phyloP scores from a whole-genome alignment of 164 flowering plant species.

The Litsea cubeba region DNA sequence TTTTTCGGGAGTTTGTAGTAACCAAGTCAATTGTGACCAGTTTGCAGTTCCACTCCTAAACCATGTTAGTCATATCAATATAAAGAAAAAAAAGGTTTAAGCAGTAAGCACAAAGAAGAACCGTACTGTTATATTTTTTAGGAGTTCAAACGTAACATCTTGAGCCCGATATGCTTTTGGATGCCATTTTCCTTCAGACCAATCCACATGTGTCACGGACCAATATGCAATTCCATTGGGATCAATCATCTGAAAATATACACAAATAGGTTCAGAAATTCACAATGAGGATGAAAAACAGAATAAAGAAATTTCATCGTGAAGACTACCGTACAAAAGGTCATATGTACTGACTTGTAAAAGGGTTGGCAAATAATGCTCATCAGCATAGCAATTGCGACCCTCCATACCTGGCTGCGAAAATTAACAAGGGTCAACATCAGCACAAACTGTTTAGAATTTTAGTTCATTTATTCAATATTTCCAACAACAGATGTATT shows the following conservation, averaged over 20 bases:
- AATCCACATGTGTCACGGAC: constrained; percentile 99
- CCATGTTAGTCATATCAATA: neutral
- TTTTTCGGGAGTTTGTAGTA: too few relatives aligned
- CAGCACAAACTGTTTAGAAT: constrained; percentile 5
- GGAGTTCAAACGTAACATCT: constrained; percentile 66
- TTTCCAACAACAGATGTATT: neutral
- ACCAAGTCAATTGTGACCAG: neutral
- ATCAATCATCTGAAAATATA: constrained; percentile 62
- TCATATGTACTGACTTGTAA: constrained; percentile 55
- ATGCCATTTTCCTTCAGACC: constrained; percentile 99
- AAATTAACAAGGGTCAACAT: constrained; percentile 17
- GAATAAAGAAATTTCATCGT: neutral
- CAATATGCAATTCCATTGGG: constrained; percentile 90
- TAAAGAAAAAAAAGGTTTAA: neutral
- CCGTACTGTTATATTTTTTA: constrained; percentile 76
- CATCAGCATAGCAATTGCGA: constrained; percentile 89
- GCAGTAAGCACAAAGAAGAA: neutral
- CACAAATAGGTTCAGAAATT: neutral
- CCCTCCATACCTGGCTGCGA: constrained; percentile 94
- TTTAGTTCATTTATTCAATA: neutral
- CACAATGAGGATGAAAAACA: neutral
- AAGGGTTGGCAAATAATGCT: constrained; percentile 93
- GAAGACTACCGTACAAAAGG: neutral
- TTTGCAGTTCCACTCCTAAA: neutral
- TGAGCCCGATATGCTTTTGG: constrained; percentile 72